Evolutionary conservation across 2,329 filamentous ascomycete genomes (phyloP), one percentile per base, ranked within the genome.

Genomic region (Trichoderma atroviride): DNA sequence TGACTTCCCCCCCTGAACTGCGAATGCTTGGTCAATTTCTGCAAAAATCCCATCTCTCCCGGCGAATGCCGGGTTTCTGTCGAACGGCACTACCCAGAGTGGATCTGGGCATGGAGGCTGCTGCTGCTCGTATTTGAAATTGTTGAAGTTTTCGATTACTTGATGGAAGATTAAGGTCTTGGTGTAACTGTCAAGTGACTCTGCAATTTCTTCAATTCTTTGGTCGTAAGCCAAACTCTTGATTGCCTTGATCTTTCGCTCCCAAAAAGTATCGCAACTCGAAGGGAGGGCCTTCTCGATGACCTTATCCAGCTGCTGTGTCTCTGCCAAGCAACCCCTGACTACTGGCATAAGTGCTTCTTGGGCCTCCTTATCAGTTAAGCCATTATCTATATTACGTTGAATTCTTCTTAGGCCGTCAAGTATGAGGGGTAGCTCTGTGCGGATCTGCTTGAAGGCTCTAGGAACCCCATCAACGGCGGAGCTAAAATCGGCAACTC

Each of bases 1-100:
- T 69, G 68, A 13, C 29, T 69, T 24, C n/a, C 40, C 59, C 13
- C 65, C 43, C 31, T 56, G 55, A 6, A 69, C 68, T 14, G 37
- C 27, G 6, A 69, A 69, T 7, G 50, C 29, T 31, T 19, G 40
- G 13, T 69, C 68, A 58, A 69, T 69, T 3, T 65, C 61, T 31
- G 52, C 29, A 57, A 69, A 69, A 13, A 35, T 69, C 10, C 33
- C 53, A 7, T 60, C 43, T 14, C 68, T 55, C 5, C 68, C 61
- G 3, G 66, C 55, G 29, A 69, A 69, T 29, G 68, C 66, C 29
- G 62, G 9, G 53, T 69, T 69, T 19, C 68, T 57, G 27, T 60
- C 43, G 19, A 69, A 69, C 4, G 68, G 61, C 9, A 69, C 68
- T 10, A 69, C 29, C 60, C 59, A 69, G 37, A 56, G 47, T 16